Evolutionary conservation across 1,284 basidiomycete species (phyloP).

Genomic region (Ceratobasidium sp.): DNA sequence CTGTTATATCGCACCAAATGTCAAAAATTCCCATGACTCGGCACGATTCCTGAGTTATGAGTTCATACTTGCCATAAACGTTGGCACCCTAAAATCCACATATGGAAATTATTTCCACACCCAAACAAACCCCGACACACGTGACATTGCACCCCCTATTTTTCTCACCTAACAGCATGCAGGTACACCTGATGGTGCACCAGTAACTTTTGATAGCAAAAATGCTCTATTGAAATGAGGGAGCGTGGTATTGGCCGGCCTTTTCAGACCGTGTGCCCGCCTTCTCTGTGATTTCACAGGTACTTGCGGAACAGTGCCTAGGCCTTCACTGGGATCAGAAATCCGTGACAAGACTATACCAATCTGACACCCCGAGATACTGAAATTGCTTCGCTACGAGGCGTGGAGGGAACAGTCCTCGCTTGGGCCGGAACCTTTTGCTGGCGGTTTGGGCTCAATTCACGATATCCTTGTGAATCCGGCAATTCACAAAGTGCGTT

Average conservation of each 20-base stretch:
- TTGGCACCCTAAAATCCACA: not conserved
- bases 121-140: constrained; percentile 31
- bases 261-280: not conserved
- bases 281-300: not conserved
- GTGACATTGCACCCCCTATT: constrained; percentile 10
- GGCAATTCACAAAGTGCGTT: constrained; percentile 1
- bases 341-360: not conserved
- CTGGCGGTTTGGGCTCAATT: constrained; percentile 2
- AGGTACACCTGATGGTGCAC: not conserved
- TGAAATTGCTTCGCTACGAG: not conserved
- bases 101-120: not conserved
- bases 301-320: not conserved
- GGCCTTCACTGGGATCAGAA: not conserved
- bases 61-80: not conserved
- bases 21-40: not conserved
- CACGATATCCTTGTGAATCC: not conserved
- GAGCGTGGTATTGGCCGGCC: constrained; percentile 30
- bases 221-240: not conserved
- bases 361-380: not conserved
- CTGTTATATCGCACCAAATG: constrained; percentile 2
- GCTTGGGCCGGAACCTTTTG: not conserved
- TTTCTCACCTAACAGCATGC: constrained; percentile 2
- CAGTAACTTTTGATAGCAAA: constrained; percentile 5
- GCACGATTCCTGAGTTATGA: not conserved
- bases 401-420: not conserved